A percentile compares a stretch with the other conserved stretches of the same genome.
Conservation (phyloP, 345 rosid species). For the Rubroshorea leprosula region DNA sequence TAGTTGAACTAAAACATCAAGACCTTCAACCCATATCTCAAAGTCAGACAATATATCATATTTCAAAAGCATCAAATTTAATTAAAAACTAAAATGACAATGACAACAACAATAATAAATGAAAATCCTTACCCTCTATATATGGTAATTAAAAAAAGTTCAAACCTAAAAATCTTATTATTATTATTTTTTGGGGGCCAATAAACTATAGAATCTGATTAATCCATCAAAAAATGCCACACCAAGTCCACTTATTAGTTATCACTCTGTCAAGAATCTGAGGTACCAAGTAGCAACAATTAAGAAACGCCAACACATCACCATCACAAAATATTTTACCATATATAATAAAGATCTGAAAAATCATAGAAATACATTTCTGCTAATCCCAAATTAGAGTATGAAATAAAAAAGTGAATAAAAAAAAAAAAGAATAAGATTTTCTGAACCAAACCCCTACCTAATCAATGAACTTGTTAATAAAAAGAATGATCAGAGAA, state of each 20-base stretch:
- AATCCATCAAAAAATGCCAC: no score
- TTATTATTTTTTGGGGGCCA: background rate
- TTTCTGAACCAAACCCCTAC: no score
- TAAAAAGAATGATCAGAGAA: background rate
- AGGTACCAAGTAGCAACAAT: no score
- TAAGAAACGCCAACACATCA: background rate
- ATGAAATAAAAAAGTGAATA: background rate
- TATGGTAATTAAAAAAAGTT: background rate
- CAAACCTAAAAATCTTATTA: background rate
- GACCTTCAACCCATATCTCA: conserved; percentile 22
- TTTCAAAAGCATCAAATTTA: conserved; percentile 6
- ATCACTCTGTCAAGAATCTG: background rate
- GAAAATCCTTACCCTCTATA: no score
- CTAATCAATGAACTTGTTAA: no score
- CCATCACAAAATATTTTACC: no score
- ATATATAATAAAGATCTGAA: no score
- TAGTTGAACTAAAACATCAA: conserved; percentile 12
- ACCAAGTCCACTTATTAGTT: background rate
- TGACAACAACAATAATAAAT: background rate
- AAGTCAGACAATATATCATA: conserved; percentile 23
- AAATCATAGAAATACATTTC: no score
- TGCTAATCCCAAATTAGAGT: no score
- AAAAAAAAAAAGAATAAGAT: background rate
- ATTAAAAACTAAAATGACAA: background rate
- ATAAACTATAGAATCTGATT: no score